Percentiles rank a stretch among this genome's conserved stretches.
These are phyloP conservation scores for Erysimum cheiranthoides DNA, from an alignment of 345 rosid species.

Conservation along the genomic window DNA sequence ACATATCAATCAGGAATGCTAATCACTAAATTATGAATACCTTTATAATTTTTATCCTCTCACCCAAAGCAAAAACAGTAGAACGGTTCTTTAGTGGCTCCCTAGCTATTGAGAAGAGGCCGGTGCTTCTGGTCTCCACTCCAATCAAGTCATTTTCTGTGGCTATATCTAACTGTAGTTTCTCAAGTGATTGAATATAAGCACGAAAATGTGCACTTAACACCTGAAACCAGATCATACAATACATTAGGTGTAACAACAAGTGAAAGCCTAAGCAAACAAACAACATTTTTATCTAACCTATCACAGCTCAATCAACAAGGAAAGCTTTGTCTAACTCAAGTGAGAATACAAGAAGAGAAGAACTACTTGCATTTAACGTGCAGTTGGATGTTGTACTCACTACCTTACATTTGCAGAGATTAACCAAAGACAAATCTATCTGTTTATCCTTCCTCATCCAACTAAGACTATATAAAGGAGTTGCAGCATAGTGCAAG, in stretches of 20 bases:
- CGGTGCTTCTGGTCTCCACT: conserved; percentile 84
- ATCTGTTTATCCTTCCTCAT: conserved; percentile 16
- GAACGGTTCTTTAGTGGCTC: conserved; percentile 92
- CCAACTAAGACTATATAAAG: background rate
- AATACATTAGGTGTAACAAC: conserved; percentile 23
- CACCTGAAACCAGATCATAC: conserved; percentile 63
- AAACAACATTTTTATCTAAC: conserved; percentile 24
- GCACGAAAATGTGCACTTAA: conserved; percentile 98
- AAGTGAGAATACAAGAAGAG: conserved; percentile 11
- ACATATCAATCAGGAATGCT: conserved; percentile 15
- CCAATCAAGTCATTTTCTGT: conserved; percentile 93
- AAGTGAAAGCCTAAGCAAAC: conserved; percentile 18
- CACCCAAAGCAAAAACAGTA: conserved; percentile 94
- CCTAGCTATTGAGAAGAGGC: conserved; percentile 86
- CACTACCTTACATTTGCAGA: conserved; percentile 5
- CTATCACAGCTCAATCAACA: conserved; percentile 15
- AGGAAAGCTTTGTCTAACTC: conserved; percentile 29
- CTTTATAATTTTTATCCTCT: conserved; percentile 89
- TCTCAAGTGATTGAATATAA: conserved; percentile 95
- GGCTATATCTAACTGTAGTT: conserved; percentile 95
- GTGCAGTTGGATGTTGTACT: background rate
- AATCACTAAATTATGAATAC: conserved; percentile 43
- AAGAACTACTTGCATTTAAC: conserved; percentile 24
- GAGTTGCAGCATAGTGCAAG: conserved; percentile 5
- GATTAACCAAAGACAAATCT: conserved; percentile 1